These are phyloP conservation scores for Claviceps sp. DNA, from an alignment of 2,329 filamentous ascomycete species.

Conservation along the genomic window DNA sequence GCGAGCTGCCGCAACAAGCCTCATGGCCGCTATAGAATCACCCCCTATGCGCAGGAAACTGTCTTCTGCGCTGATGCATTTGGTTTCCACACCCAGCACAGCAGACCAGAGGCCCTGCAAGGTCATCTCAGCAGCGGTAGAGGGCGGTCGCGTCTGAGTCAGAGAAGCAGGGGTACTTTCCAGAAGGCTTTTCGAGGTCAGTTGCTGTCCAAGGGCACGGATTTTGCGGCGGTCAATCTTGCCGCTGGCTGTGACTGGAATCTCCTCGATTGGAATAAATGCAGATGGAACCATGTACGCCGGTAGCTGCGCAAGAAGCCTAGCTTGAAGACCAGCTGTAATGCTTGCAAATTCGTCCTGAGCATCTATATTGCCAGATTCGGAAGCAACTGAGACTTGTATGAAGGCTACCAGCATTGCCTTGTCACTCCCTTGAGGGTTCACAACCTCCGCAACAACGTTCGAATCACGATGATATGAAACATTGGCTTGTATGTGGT, in stretches of 20 bases:
- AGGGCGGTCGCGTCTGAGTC: neutral
- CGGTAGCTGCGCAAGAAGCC: slow-evolving; percentile 1
- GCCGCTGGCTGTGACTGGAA: slow-evolving; percentile 2
- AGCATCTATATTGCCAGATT: neutral
- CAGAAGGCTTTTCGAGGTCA: neutral
- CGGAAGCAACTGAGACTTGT: neutral
- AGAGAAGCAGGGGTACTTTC: neutral
- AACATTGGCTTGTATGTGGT: slow-evolving; percentile 1
- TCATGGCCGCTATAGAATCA: slow-evolving; percentile 34
- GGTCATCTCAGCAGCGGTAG: neutral
- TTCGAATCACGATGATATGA: slow-evolving; percentile 28
- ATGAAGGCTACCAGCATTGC: slow-evolving; percentile 3
- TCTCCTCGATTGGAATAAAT: neutral
- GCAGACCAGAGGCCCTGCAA: slow-evolving; percentile 3
- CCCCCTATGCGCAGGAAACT: slow-evolving; percentile 35
- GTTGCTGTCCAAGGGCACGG: slow-evolving; percentile 1
- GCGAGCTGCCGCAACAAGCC: slow-evolving; percentile 19
- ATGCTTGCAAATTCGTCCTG: neutral
- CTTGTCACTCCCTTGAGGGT: neutral
- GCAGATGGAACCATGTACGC: slow-evolving; percentile 4
- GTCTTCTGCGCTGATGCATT: slow-evolving; percentile 22
- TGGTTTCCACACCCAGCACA: slow-evolving; percentile 4
- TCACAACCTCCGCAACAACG: slow-evolving; percentile 4
- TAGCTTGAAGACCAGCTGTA: neutral
- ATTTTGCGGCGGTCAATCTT: slow-evolving; percentile 5